Evolutionary conservation across 108 stramenopile genomes (phyloP).

Genomic region (Cyclotella sp.): DNA sequence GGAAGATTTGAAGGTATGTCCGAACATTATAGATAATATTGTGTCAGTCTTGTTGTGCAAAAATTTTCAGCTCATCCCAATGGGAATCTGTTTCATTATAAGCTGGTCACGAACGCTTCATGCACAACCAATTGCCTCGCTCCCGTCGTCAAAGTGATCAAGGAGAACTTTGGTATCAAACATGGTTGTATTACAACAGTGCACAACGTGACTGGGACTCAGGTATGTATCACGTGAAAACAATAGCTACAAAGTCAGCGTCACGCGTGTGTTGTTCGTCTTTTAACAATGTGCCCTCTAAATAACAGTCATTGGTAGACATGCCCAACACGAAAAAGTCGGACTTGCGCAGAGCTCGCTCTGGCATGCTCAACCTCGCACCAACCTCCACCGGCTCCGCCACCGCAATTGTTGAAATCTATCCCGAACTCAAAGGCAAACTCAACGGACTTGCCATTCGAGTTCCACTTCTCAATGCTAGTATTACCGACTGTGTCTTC

Average conservation of each 20-base stretch:
- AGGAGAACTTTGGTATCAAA: conserved; percentile 91
- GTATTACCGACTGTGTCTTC: conserved; percentile 89
- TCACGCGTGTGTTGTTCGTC: conserved; percentile 13
- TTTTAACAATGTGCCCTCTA: conserved; percentile 18
- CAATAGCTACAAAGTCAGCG: not conserved
- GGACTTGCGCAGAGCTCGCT: conserved; percentile 91
- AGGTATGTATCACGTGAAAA: conserved; percentile 36
- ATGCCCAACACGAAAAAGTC: conserved; percentile 93
- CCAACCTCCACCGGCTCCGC: conserved; percentile 95
- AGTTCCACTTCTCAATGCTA: conserved; percentile 90
- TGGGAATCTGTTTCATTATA: not conserved
- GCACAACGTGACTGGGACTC: conserved; percentile 94
- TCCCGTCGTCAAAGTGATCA: conserved; percentile 92
- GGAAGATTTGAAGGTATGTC: conserved; percentile 57
- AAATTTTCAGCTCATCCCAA: not conserved
- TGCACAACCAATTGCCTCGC: conserved; percentile 97
- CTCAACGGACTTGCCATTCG: conserved; percentile 94
- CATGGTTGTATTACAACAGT: conserved; percentile 96
- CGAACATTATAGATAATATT: not conserved
- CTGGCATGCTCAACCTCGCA: conserved; percentile 92
- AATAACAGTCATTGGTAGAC: conserved; percentile 72
- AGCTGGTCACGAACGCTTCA: conserved; percentile 90
- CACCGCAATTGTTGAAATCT: conserved; percentile 94
- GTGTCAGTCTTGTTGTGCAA: not conserved
- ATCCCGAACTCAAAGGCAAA: conserved; percentile 95